Conservation (phyloP, 2,329 filamentous ascomycete species). For the Alternaria arborescens region DNA sequence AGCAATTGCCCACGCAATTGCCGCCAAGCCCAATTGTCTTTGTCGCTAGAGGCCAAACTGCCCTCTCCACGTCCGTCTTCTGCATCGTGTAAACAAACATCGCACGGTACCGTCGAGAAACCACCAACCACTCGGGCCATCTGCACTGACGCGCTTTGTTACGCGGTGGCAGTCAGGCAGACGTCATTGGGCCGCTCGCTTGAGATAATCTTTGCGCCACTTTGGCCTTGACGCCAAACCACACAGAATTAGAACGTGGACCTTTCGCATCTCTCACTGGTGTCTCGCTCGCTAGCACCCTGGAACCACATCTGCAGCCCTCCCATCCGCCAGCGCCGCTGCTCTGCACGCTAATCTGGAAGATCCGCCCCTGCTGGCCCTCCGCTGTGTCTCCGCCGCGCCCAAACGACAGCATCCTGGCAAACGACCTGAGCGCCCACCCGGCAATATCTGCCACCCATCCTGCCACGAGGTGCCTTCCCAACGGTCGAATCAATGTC, state of each 20-base stretch:
- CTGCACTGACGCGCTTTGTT: conserved; percentile 13
- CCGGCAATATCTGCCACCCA: conserved; percentile 47
- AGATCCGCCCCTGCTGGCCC: conserved; percentile 28
- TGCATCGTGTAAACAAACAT: background rate
- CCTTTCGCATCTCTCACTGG: conserved; percentile 29
- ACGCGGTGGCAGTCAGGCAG: conserved; percentile 18
- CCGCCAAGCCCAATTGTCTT: background rate
- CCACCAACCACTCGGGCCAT: conserved; percentile 3
- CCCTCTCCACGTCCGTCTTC: background rate
- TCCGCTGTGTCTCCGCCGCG: conserved; percentile 33
- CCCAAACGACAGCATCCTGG: conserved; percentile 33
- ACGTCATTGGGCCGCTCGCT: conserved; percentile 41
- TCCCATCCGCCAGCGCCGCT: conserved; percentile 20
- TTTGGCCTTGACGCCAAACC: conserved; percentile 30
- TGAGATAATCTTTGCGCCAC: conserved; percentile 34
- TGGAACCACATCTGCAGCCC: conserved; percentile 17
- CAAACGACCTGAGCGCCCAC: conserved; percentile 25
- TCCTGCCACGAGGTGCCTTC: conserved; percentile 42
- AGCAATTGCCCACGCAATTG: background rate
- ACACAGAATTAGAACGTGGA: conserved; percentile 44
- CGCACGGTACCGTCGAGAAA: background rate
- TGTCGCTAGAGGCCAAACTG: background rate
- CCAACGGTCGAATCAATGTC: conserved; percentile 53
- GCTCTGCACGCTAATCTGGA: conserved; percentile 23
- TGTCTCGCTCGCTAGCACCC: conserved; percentile 21